Evolutionary conservation across 768 basidiomycete species (phyloP), one percentile per base, ranked within the genome.

Genomic region (Phylloporus sp.): DNA sequence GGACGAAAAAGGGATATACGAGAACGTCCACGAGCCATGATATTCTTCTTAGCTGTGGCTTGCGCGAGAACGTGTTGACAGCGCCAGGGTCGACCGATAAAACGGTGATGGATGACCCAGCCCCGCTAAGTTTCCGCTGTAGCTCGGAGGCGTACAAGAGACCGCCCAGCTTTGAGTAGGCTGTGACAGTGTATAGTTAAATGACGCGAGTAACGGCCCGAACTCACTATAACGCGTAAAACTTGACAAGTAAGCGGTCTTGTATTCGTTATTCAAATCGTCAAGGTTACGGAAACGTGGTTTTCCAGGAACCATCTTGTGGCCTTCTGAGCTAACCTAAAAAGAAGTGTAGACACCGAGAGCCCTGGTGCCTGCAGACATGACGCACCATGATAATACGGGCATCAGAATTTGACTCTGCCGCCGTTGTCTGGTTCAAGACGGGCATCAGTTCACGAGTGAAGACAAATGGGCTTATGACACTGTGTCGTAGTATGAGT

Each of bases 381-480:
- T 9, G 26, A 54, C 78, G 36, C 52, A 84, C 84, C 49, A 79
- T 76, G 10, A 85, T 72, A 13, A 87, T 72, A 16, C 85, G 78
- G 42, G 85, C 84, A 52, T 86, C 85, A 0, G 80, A 73, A 22
- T 68, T 67, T 0, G 73, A 65, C 41, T 74, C 64, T 16, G 70
- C 55, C 0, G 81, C 77, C 1, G 85, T n/a, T n/a, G n/a, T 85
- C 47, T 70, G 64, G 35, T 66, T 68, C 42, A 86, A 59, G 3
- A 84, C 60, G 3, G 84, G 80, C 32, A 84, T 70, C 7, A 86
- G 72, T 4, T 75, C 72, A 20, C 72, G 65, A 9, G 81, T 84
- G 54, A 86, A 75, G 13, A 78, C 73, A 49, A 81, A 61, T 63
- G 82, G 82, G 68, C 80, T 47, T 67, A 86, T 54, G 69, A 80